These are phyloP conservation scores for Buddleja alternifolia DNA, from an alignment of 257 asterid genomes.

Conservation along the genomic window DNA sequence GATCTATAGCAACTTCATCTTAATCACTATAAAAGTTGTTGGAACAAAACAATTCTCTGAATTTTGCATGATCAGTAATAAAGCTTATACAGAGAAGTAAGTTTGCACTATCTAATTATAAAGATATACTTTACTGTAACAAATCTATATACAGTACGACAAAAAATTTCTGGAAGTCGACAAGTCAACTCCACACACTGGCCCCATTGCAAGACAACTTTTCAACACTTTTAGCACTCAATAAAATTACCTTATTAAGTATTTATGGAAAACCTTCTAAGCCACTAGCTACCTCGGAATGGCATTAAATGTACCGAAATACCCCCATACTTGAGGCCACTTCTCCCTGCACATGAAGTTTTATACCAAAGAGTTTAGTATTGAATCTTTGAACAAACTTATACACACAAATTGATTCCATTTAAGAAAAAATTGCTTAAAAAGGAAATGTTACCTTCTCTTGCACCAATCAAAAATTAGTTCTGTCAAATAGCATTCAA, in stretches of 20 bases:
- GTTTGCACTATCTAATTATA: constrained; percentile 17
- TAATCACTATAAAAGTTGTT: background rate
- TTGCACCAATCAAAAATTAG: constrained; percentile 14
- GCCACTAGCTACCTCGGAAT: background rate
- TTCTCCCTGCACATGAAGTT: constrained; percentile 30
- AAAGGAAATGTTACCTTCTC: constrained; percentile 32
- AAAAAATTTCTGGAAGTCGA: background rate
- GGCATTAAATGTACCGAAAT: constrained; percentile 17
- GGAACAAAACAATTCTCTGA: background rate
- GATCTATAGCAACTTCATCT: background rate
- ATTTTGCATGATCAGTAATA: constrained; percentile 4
- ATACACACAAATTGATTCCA: background rate
- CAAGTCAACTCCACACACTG: constrained; percentile 6
- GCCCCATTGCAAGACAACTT: background rate
- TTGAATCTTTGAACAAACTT: constrained; percentile 10
- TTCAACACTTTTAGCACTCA: background rate
- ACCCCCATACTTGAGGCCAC: constrained; percentile 16
- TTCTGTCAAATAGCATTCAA: constrained; percentile 1
- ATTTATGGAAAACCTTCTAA: constrained; percentile 27
- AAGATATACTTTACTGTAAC: constrained; percentile 15
- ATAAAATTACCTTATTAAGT: constrained; percentile 6
- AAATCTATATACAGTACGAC: constrained; percentile 28
- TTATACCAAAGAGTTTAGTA: constrained; percentile 8
- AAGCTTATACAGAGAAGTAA: background rate
- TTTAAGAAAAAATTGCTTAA: background rate